phyloP scores from a whole-genome alignment of 768 basidiomycete species.

The Piloderma croceum region DNA sequence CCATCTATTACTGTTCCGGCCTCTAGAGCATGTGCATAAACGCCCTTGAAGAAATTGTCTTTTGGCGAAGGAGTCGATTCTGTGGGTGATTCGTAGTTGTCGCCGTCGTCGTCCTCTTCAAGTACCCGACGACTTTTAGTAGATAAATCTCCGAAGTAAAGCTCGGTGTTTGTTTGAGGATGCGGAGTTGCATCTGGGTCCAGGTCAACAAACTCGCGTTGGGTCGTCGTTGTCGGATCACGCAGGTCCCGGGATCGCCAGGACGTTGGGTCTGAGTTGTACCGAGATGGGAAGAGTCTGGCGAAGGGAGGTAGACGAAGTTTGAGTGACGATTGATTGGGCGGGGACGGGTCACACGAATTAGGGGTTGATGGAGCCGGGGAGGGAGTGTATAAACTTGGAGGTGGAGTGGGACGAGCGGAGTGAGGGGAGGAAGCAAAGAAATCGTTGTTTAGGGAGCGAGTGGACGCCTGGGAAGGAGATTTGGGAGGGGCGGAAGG shows the following conservation, averaged over 20 bases:
- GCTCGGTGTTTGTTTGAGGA: neutral
- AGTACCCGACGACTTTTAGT: slow-evolving; percentile 10
- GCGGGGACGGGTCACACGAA: slow-evolving; percentile 14
- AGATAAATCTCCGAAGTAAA: slow-evolving; percentile 11
- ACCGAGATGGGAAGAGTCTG: slow-evolving; percentile 38
- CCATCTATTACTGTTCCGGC: slow-evolving; percentile 8
- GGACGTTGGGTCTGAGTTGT: slow-evolving; percentile 24
- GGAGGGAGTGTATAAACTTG: slow-evolving; percentile 18
- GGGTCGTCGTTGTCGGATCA: slow-evolving; percentile 16
- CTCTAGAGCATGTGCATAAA: slow-evolving; percentile 1
- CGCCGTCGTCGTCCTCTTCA: slow-evolving; percentile 8
- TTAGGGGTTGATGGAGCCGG: slow-evolving; percentile 17
- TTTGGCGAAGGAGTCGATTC: neutral
- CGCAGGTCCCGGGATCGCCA: slow-evolving; percentile 20
- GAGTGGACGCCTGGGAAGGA: slow-evolving; percentile 14
- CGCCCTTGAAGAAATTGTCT: neutral
- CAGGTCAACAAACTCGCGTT: slow-evolving; percentile 1
- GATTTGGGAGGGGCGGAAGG: slow-evolving; percentile 20
- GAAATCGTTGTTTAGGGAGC: slow-evolving; percentile 9
- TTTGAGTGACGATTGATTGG: slow-evolving; percentile 11
- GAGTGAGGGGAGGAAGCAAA: slow-evolving; percentile 15
- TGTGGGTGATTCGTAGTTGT: slow-evolving; percentile 1
- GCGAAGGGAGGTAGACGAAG: slow-evolving; percentile 20
- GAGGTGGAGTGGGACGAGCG: slow-evolving; percentile 14
- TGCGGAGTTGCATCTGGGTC: neutral